Evolutionary conservation across 768 basidiomycete genomes (phyloP).

Genomic region (Lactifluus volemus): DNA sequence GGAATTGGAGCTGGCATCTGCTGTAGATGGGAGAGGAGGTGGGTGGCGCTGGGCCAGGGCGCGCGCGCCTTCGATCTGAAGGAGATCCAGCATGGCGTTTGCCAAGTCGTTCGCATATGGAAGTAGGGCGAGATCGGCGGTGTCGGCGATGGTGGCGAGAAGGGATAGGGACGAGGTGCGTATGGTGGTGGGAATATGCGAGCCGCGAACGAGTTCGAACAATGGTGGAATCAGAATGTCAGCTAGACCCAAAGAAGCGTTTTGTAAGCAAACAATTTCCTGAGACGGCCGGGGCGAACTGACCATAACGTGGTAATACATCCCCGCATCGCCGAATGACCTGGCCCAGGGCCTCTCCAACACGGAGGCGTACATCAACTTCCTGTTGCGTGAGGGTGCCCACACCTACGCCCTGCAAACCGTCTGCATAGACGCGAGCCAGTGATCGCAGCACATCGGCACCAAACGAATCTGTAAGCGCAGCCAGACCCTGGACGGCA

Average conservation of each 20-base stretch:
- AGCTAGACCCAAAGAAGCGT: conserved; percentile 36
- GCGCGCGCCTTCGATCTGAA: conserved; percentile 52
- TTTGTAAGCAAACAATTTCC: too few species aligned
- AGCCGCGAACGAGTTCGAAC: conserved; percentile 49
- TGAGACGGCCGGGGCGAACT: too few species aligned
- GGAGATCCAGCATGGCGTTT: conserved; percentile 64
- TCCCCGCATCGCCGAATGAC: conserved; percentile 69
- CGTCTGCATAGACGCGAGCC: conserved; percentile 54
- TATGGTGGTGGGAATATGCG: conserved; percentile 59
- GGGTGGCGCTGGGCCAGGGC: conserved; percentile 11
- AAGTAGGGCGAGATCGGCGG: conserved; percentile 51
- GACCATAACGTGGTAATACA: conserved; percentile 62
- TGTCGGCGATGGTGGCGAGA: conserved; percentile 63
- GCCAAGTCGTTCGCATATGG: conserved; percentile 55
- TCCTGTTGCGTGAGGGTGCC: conserved; percentile 46
- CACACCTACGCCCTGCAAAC: conserved; percentile 42
- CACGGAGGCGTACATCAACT: conserved; percentile 61
- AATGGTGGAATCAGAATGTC: conserved; percentile 67
- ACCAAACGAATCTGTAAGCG: conserved; percentile 72
- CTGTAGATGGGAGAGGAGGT: too few species aligned
- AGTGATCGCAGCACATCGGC: conserved; percentile 61
- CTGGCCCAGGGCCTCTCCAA: conserved; percentile 80
- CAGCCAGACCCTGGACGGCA: conserved; percentile 83
- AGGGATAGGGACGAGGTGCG: conserved; percentile 62
- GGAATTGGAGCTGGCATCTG: not conserved